Evolutionary conservation across 106 monocot species (phyloP).

Genomic region (Phalaenopsis aphrodite): DNA sequence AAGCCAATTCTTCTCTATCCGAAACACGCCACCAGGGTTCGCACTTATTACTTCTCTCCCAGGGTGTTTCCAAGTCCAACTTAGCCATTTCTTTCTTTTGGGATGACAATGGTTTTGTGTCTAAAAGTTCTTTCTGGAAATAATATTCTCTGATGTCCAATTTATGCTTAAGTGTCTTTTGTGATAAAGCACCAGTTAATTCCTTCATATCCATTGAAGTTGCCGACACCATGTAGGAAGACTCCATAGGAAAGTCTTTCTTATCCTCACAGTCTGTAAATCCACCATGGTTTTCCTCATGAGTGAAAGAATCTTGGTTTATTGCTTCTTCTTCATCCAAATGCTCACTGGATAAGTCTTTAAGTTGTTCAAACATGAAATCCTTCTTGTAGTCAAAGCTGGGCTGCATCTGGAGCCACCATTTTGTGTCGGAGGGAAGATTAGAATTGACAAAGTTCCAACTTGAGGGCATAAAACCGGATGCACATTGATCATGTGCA

Average conservation of each 20-base stretch:
- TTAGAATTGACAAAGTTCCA: conserved; percentile 36
- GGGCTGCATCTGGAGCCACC: conserved; percentile 72
- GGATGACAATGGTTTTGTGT: conserved; percentile 33
- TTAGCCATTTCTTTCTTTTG: conserved; percentile 21
- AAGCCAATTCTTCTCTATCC: conserved; percentile 75
- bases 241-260: conserved; percentile 16
- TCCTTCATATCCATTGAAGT: conserved; percentile 27
- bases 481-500: conserved; percentile 17
- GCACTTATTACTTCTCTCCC: conserved; percentile 33
- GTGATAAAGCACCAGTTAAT: conserved; percentile 9
- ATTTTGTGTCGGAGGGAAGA: conserved; percentile 52
- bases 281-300: conserved; percentile 3
- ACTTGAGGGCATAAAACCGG: conserved; percentile 33
- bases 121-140: conserved; percentile 26
- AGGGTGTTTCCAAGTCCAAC: conserved; percentile 21
- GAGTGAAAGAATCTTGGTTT: conserved; percentile 10
- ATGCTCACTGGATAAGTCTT: conserved; percentile 18
- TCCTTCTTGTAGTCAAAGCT: conserved; percentile 54
- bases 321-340: conserved; percentile 19
- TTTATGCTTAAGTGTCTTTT: conserved; percentile 22
- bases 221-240: conserved; percentile 32
- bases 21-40: conserved; percentile 80
- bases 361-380: conserved; percentile 26
- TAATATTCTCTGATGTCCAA: conserved; percentile 16
- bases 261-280: conserved; percentile 6